Conservation (phyloP, 805 yeast genomes). For the Candida rishiriensis region DNA sequence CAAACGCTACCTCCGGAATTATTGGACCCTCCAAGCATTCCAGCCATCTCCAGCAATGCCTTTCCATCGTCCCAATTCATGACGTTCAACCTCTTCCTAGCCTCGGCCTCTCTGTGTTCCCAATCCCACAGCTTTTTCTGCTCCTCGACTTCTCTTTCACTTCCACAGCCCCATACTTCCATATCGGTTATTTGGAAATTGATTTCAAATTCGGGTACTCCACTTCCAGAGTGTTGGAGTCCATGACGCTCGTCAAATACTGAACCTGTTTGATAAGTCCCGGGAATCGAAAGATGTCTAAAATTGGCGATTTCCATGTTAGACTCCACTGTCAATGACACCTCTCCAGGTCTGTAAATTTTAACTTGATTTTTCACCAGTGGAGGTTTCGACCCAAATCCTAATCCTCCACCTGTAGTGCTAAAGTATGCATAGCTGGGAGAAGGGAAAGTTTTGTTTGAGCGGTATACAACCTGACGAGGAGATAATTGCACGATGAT, state of each 20-base stretch:
- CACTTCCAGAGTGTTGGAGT: background rate
- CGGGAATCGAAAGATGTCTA: conserved; percentile 60
- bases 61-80: conserved; percentile 71
- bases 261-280: conserved; percentile 39
- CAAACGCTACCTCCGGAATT: conserved; percentile 47
- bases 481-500: conserved; percentile 69
- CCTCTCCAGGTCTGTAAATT: conserved; percentile 61
- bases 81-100: conserved; percentile 67
- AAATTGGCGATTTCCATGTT: conserved; percentile 78
- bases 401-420: conserved; percentile 74
- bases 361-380: conserved; percentile 40
- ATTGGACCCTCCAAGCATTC: conserved; percentile 43
- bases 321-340: conserved; percentile 74
- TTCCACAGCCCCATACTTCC: conserved; percentile 93
- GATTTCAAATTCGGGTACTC: conserved; percentile 53
- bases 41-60: conserved; percentile 83
- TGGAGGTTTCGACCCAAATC: conserved; percentile 75
- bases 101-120: conserved; percentile 84
- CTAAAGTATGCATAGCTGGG: conserved; percentile 55
- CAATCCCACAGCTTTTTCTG: conserved; percentile 82
- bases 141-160: conserved; percentile 68
- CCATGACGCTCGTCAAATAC: conserved; percentile 8
- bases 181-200: conserved; percentile 66
- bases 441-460: conserved; percentile 18
- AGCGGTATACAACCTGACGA: conserved; percentile 46